phyloP scores from a whole-genome alignment of 108 stramenopile species.

The Cyclotella atomus region DNA sequence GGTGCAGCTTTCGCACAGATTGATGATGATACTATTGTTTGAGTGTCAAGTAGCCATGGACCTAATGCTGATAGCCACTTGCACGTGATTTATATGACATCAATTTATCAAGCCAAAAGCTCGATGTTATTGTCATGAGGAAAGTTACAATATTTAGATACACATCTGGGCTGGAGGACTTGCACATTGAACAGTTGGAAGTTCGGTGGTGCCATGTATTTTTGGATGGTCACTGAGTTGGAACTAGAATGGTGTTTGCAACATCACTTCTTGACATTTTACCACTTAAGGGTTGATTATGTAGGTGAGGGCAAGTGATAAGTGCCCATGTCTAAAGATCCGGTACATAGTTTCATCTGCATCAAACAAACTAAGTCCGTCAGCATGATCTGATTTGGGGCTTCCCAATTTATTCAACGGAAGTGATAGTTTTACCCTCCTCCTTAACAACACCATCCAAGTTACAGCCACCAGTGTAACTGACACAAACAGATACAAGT shows the following conservation, averaged over 20 bases:
- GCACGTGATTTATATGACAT: slow-evolving; percentile 8
- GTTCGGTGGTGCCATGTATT: slow-evolving; percentile 3
- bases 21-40: background rate
- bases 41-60: slow-evolving; percentile 29
- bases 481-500: no score
- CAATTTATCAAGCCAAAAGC: background rate
- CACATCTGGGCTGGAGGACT: slow-evolving; percentile 38
- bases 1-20: slow-evolving; percentile 22
- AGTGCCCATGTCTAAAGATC: no score
- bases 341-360: no score
- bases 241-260: slow-evolving; percentile 22
- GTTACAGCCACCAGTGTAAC: no score
- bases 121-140: background rate
- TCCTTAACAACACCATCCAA: no score
- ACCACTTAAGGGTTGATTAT: no score
- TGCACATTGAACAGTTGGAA: slow-evolving; percentile 22
- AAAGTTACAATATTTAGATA: slow-evolving; percentile 18
- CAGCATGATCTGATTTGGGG: no score
- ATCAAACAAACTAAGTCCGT: no score
- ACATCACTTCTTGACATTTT: slow-evolving; percentile 4
- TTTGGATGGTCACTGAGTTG: slow-evolving; percentile 42
- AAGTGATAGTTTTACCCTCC: no score
- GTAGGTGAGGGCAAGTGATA: no score
- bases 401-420: no score
- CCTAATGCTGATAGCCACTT: slow-evolving; percentile 27